Base-by-base conservation (phyloP, 73 alveolate genomes). In the Symbiodinium pilosum region DNA sequence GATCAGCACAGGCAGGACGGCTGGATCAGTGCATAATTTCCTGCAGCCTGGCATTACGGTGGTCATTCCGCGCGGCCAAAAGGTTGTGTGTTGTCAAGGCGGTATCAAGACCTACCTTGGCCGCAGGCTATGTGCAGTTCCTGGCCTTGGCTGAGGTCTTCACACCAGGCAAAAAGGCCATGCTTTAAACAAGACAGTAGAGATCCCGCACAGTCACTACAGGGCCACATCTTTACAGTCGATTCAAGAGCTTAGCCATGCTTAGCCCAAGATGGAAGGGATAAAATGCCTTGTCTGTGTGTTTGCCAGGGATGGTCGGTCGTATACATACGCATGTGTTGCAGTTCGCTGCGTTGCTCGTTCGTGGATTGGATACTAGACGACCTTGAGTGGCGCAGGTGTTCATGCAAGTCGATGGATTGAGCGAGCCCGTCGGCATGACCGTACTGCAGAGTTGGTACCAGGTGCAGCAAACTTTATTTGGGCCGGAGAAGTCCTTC, bases 401-500 rank as follows among this genome's bases (percentile, higher is more conserved):
- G 0, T 91, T 83, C 77, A 91, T 69, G 89, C 77, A 68, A 68
- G 51, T 91, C 40, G 97, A 91, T 34, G 97, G 97, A 16, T 68
- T 91, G 16, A 69, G 97, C 54, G 97, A 91, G 21, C 87, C 88
- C 12, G 39, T 91, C 68, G 97, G 97, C n/a, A 85, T 91, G 34
- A 91, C 97, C 12, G 94, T 91, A 44, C 77, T 91, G 40, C 97
- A 91, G 54, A 59, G 87, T 39, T 91, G 97, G 97, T 91, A 91
- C 47, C 97, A 91, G 88, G 84, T 69, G 39, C 87, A 44, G 39
- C 77, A 84, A 43, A 69, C 51, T 32, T 83, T 91, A 32, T 91
- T 91, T 43, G 97, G 97, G 5, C 97, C 97, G 87, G 97, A 68
- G 88, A 91, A 91, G 41, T 91, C 97, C 88, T 91, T 91, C 88